A percentile compares a stretch with the other conserved stretches of the same genome.
phyloP scores from a whole-genome alignment of 2,329 filamentous ascomycete species.

The Trichoderma sp. region DNA sequence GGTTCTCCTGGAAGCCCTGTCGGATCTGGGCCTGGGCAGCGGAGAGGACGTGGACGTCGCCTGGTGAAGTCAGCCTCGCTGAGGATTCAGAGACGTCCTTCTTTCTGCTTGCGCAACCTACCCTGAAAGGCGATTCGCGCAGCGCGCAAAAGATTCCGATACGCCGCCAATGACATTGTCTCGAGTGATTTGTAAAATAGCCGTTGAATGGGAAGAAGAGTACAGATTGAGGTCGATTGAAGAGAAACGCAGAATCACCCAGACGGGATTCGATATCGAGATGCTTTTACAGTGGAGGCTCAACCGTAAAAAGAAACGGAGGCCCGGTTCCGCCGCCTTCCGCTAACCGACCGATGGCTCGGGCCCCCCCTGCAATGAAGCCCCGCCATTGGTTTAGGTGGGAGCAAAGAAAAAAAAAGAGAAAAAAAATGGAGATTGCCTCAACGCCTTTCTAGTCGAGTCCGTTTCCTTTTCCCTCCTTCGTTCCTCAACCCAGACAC shows the following conservation, averaged over 20 bases:
- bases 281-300: no score
- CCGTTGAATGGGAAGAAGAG: background rate
- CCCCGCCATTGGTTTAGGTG: constrained; percentile 28
- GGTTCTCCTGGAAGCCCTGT: constrained; percentile 70
- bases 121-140: constrained; percentile 82
- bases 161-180: constrained; percentile 71
- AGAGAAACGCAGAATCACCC: background rate
- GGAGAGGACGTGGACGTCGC: constrained; percentile 67
- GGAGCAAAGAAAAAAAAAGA: constrained; percentile 27
- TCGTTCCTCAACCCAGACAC: background rate
- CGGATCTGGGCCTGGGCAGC: constrained; percentile 76
- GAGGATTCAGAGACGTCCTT: background rate
- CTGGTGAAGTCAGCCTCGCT: constrained; percentile 48
- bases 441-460: background rate
- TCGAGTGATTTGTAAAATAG: background rate
- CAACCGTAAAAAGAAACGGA: constrained; percentile 28
- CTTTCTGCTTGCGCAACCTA: constrained; percentile 42
- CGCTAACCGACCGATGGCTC: constrained; percentile 22
- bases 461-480: background rate
- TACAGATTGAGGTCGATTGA: background rate
- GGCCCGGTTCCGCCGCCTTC: constrained; percentile 34
- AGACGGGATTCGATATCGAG: background rate
- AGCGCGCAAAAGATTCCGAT: constrained; percentile 79
- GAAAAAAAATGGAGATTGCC: constrained; percentile 20
- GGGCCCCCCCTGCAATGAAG: background rate